Evolutionary conservation across 306 rosid genomes (phyloP).

Genomic region (Amphicarpaea edgeworthii): DNA sequence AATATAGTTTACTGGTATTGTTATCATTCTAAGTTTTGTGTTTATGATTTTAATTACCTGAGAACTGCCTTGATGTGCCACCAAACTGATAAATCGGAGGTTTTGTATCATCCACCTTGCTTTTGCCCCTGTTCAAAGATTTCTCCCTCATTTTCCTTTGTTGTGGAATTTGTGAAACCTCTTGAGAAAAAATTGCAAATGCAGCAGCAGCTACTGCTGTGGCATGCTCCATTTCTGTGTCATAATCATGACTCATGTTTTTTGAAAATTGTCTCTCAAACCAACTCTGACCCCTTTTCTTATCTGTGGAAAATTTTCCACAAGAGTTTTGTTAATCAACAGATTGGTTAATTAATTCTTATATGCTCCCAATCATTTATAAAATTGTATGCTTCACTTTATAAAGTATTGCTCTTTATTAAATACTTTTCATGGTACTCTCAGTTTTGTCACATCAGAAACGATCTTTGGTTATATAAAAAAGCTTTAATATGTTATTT

Average conservation of each 20-base stretch:
- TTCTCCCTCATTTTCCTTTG: conserved; percentile 9
- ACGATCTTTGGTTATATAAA: too few relatives aligned
- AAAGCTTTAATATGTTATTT: neutral
- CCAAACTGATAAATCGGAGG: conserved; percentile 44
- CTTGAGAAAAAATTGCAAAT: conserved; percentile 60
- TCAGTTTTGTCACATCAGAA: neutral
- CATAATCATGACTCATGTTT: conserved; percentile 68
- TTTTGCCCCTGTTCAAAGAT: conserved; percentile 44
- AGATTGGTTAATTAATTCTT: neutral
- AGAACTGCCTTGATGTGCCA: conserved; percentile 46
- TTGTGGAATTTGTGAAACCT: conserved; percentile 45
- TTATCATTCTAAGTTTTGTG: neutral
- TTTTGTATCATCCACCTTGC: conserved; percentile 51
- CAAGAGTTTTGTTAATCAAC: conserved; percentile 20
- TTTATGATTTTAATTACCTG: conserved; percentile 54
- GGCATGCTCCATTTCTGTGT: conserved; percentile 60
- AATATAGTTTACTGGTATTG: too few relatives aligned
- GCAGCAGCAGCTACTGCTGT: conserved; percentile 83
- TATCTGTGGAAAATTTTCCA: conserved; percentile 57
- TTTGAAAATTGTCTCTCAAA: conserved; percentile 56
- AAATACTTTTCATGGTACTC: neutral
- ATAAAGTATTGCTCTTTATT: neutral
- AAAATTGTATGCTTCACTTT: neutral
- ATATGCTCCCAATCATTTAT: neutral
- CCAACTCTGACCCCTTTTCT: conserved; percentile 65